phyloP scores from a whole-genome alignment of 2,329 filamentous ascomycete species.

The Penicillium sp. region DNA sequence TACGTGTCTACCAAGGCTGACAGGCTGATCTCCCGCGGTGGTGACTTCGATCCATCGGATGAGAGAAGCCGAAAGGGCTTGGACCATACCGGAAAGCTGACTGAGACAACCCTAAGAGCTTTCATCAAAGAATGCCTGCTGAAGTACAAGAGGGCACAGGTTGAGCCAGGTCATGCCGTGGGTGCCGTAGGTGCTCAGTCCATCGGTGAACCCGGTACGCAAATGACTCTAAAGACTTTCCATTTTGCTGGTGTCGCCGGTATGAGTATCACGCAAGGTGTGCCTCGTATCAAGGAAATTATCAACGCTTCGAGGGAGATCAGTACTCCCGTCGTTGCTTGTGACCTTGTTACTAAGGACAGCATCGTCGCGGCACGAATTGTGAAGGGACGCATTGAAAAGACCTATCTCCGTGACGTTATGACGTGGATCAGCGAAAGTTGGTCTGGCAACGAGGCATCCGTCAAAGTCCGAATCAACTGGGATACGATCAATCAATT shows the following conservation, averaged over 20 bases:
- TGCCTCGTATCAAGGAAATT: conserved; percentile 99
- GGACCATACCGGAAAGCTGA: conserved; percentile 81
- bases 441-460: conserved; percentile 75
- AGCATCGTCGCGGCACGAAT: conserved; percentile 79
- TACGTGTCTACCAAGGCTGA: conserved; percentile 66
- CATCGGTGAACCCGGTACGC: conserved; percentile 95
- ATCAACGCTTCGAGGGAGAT: conserved; percentile 97
- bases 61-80: conserved; percentile 38
- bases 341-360: conserved; percentile 72
- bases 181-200: conserved; percentile 96
- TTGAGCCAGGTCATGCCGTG: conserved; percentile 92
- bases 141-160: conserved; percentile 87
- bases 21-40: conserved; percentile 51
- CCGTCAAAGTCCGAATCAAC: conserved; percentile 79
- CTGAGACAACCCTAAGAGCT: conserved; percentile 65
- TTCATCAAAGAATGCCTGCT: conserved; percentile 81
- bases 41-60: conserved; percentile 31
- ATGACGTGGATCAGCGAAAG: conserved; percentile 81
- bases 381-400: conserved; percentile 91
- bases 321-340: conserved; percentile 90
- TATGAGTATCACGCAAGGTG: conserved; percentile 99
- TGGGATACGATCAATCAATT: conserved; percentile 73
- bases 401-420: conserved; percentile 82
- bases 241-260: conserved; percentile 99
- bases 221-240: conserved; percentile 99